Evolutionary conservation across 2,329 filamentous ascomycete genomes (phyloP).

Genomic region (Metarhizium humberi): DNA sequence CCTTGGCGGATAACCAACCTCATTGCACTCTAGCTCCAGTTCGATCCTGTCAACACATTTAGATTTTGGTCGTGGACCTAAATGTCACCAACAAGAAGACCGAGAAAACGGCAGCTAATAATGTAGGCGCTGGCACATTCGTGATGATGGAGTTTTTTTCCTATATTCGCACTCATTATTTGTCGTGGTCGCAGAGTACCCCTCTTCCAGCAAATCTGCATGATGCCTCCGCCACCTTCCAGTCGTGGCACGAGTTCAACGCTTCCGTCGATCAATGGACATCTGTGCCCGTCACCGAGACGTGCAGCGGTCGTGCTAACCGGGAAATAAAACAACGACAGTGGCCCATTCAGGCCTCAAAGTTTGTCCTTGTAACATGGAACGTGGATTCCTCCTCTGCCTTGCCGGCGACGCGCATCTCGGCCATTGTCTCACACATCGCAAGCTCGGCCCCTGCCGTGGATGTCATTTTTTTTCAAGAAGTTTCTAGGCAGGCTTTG

Average conservation of each 20-base stretch:
- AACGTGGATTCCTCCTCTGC: not conserved
- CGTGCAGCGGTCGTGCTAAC: not conserved
- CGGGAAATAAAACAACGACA: not conserved
- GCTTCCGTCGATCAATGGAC: not conserved
- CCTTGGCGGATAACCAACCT: too few species aligned
- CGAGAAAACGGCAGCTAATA: too few species aligned
- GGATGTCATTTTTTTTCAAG: constrained; percentile 26
- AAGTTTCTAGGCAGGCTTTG: constrained; percentile 18
- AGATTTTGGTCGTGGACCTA: too few species aligned
- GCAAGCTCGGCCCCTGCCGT: constrained; percentile 6
- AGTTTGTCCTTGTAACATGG: not conserved
- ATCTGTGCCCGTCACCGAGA: not conserved
- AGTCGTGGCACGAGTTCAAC: not conserved
- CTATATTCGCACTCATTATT: not conserved
- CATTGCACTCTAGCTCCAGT: too few species aligned
- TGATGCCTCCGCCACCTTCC: not conserved
- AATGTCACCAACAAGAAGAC: too few species aligned
- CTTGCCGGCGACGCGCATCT: not conserved
- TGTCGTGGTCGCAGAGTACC: not conserved
- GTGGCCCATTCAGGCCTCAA: not conserved
- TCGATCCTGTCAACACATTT: too few species aligned
- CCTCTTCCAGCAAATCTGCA: not conserved
- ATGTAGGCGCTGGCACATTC: too few species aligned
- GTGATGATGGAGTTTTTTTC: not conserved
- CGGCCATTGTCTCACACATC: constrained; percentile 17